Evolutionary conservation across 495 filamentous ascomycete species (phyloP).

Genomic region (Xylaria palmicola): DNA sequence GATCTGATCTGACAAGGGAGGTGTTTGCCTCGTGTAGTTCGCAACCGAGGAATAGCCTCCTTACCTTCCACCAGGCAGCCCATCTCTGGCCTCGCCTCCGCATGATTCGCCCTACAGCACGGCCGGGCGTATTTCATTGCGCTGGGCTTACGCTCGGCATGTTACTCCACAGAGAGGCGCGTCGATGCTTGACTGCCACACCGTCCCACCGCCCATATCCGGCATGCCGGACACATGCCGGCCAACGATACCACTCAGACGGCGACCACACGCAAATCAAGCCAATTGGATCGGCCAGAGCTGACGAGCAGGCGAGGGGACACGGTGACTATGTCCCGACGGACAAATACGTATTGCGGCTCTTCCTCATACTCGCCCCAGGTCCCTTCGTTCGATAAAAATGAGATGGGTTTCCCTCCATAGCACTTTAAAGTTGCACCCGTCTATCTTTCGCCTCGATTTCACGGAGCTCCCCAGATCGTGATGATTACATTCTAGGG

Average conservation of each 20-base stretch:
- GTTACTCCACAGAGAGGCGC: not conserved
- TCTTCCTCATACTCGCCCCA: not conserved
- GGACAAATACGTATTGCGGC: not conserved
- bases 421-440: not conserved
- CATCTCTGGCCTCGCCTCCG: not conserved
- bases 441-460: not conserved
- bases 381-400: not conserved
- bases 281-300: not conserved
- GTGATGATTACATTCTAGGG: not conserved
- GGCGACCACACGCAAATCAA: not conserved
- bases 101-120: not conserved
- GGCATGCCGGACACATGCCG: not conserved
- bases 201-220: not conserved
- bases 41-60: not conserved
- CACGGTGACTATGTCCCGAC: not conserved
- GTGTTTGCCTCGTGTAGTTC: not conserved
- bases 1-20: not conserved
- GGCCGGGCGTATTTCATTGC: not conserved
- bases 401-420: not conserved
- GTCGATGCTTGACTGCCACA: not conserved
- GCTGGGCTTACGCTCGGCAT: conserved; percentile 4
- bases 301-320: not conserved
- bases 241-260: not conserved
- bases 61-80: not conserved
- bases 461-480: not conserved